Conservation (phyloP, 176 grass and related monocot species). For the Musa beccarii region DNA sequence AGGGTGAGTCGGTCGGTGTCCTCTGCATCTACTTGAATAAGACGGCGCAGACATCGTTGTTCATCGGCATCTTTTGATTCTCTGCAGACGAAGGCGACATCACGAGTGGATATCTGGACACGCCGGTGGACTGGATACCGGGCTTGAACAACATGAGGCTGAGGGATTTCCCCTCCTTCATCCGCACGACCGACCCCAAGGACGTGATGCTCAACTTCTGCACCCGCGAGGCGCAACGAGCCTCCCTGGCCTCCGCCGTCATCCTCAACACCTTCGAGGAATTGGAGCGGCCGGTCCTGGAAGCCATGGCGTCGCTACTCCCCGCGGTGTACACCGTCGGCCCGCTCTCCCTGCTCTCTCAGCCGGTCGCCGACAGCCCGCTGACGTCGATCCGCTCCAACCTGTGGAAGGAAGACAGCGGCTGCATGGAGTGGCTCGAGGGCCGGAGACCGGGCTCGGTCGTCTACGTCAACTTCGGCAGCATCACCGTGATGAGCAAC, state of each 20-base stretch:
- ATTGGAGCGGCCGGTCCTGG: background rate
- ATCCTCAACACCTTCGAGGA: constrained; percentile 12
- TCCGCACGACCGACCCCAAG: background rate
- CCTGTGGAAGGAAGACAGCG: constrained; percentile 11
- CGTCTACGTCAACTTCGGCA: constrained; percentile 56
- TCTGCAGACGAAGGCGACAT: background rate
- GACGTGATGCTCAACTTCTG: constrained; percentile 3
- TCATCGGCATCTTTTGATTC: too few relatives aligned
- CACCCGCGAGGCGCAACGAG: background rate
- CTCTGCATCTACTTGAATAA: too few relatives aligned
- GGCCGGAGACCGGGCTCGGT: constrained; percentile 24
- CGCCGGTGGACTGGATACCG: background rate
- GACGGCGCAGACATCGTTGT: too few relatives aligned
- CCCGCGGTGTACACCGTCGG: constrained; percentile 2
- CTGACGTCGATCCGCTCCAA: constrained; percentile 1
- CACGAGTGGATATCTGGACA: background rate
- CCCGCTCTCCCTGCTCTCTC: background rate
- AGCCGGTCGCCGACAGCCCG: too few relatives aligned
- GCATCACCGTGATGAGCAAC: constrained; percentile 42
- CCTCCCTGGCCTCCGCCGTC: background rate
- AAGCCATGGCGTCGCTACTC: constrained; percentile 5
- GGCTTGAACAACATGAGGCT: constrained; percentile 13
- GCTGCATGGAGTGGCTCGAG: constrained; percentile 14
- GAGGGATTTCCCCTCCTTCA: constrained; percentile 2
- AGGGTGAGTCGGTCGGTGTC: background rate